Evolutionary conservation across 305 asterid genomes (phyloP), one percentile per base, ranked within the genome.

Genomic region (Ilex paraguariensis): DNA sequence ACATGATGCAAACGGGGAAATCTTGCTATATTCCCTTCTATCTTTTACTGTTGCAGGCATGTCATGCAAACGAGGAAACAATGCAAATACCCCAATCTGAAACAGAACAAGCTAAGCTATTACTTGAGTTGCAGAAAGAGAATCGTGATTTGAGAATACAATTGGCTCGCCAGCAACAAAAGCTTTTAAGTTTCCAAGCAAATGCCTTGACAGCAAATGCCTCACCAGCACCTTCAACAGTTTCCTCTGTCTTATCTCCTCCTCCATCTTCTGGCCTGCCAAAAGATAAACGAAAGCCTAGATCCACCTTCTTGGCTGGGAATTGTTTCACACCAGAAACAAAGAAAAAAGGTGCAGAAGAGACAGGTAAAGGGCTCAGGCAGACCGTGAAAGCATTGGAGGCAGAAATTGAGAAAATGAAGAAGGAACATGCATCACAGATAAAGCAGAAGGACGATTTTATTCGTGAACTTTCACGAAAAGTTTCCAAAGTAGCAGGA

Each of bases 41-140:
- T 46, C 52, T 46, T 14, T n/a, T 21, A 30, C 45, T 10, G 53
- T 31, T 65, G 61, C 74, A 83, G 89, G 71, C 73, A 30, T 65
- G 67, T 66, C 85, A 81, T 64, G 80, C 75, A 14, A 52, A 52
- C n/a, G 56, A 52, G 56, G 56, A 52, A 52, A 52, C 16, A n/a
- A 36, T 36, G 42, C 56, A 52, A 52, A n/a, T 14, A 10, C 28
- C 10, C 56, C 28, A 16, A 4, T 52, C 56, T 7, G 56, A 17
- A 52, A 52, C 56, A 52, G 31, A 52, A 4, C 87, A 83, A 65
- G 77, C 87, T 57, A 83, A 83, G 74, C 56, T 81, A 66, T 56
- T 83, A 54, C 81, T 83, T 21, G 90, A 83, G 78, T 69, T 83
- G 62, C 90, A 83, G 64, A 83, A 64, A 63, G 90, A 83, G 74